A percentile compares a stretch with the other conserved stretches of the same genome.
These are phyloP conservation scores for Alternaria rosae DNA, from an alignment of 2,329 filamentous ascomycete genomes.

Conservation along the genomic window DNA sequence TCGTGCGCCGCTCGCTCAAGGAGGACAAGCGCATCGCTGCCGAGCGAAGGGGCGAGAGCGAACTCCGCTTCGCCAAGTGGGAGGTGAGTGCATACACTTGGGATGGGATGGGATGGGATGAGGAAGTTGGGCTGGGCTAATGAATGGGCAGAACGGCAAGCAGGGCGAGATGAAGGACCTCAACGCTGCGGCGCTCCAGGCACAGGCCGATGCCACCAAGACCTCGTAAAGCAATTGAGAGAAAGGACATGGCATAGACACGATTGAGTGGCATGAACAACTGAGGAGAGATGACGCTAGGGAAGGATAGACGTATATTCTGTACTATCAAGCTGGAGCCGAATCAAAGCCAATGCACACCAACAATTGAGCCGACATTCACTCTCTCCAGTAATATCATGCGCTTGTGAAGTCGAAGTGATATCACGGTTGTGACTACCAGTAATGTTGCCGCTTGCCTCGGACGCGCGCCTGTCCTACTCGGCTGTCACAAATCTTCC, in stretches of 20 bases:
- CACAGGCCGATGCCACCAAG: conserved; percentile 54
- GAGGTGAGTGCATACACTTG: conserved; percentile 69
- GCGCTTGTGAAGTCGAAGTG: conserved; percentile 12
- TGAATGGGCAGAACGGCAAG: conserved; percentile 80
- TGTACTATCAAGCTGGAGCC: conserved; percentile 46
- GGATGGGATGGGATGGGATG: background rate
- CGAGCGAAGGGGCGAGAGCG: conserved; percentile 89
- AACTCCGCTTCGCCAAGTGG: conserved; percentile 94
- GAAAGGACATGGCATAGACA: conserved; percentile 1
- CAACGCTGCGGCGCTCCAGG: conserved; percentile 60
- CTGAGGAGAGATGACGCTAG: conserved; percentile 14
- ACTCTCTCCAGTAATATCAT: background rate
- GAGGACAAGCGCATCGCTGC: conserved; percentile 87
- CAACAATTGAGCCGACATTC: conserved; percentile 26
- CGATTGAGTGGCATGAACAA: conserved; percentile 11
- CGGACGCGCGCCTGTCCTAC: conserved; percentile 16
- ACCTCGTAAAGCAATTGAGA: conserved; percentile 45
- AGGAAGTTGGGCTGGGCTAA: conserved; percentile 34
- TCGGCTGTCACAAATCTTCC: conserved; percentile 37
- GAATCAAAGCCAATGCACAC: conserved; percentile 38
- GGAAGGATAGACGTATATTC: conserved; percentile 44
- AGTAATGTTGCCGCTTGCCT: background rate
- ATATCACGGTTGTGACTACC: conserved; percentile 11
- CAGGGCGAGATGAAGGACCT: conserved; percentile 85
- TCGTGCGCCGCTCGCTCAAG: conserved; percentile 95